Conservation (phyloP, 225 moss, liverwort and hornwort species). For the Asterella californica region DNA sequence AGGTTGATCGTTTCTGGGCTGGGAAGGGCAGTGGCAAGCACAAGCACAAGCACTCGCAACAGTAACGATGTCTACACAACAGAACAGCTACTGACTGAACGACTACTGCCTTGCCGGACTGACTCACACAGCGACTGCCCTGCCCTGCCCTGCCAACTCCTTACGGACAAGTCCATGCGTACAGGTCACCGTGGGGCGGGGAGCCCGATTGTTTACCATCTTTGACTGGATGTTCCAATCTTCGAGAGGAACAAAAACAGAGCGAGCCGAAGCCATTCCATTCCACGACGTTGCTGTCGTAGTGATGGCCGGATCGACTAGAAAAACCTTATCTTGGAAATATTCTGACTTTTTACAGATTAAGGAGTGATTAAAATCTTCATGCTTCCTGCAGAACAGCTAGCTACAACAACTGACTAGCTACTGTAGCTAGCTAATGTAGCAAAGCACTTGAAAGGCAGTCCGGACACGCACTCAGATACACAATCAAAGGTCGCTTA, state of each 20-base stretch:
- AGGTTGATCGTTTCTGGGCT: constrained; percentile 4
- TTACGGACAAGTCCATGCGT: neutral
- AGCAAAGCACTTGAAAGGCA: neutral
- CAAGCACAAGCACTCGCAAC: neutral
- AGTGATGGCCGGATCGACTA: neutral
- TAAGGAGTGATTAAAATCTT: neutral
- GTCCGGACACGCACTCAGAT: neutral
- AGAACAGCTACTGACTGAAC: neutral
- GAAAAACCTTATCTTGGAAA: neutral
- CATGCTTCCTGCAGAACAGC: neutral
- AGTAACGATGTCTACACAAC: constrained; percentile 9
- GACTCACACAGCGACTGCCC: neutral
- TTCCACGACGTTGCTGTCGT: neutral
- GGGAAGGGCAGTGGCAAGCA: neutral
- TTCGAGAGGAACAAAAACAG: neutral
- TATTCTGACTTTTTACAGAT: neutral
- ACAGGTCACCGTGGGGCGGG: neutral
- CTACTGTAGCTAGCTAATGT: neutral
- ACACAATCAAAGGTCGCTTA: neutral
- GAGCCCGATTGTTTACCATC: neutral
- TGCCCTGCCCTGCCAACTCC: constrained; percentile 3
- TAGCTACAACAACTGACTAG: neutral
- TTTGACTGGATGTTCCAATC: neutral
- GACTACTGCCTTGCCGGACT: neutral
- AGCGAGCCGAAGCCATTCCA: neutral